Conservation (phyloP, 805 yeast genomes). For the Candida endomychidarum region DNA sequence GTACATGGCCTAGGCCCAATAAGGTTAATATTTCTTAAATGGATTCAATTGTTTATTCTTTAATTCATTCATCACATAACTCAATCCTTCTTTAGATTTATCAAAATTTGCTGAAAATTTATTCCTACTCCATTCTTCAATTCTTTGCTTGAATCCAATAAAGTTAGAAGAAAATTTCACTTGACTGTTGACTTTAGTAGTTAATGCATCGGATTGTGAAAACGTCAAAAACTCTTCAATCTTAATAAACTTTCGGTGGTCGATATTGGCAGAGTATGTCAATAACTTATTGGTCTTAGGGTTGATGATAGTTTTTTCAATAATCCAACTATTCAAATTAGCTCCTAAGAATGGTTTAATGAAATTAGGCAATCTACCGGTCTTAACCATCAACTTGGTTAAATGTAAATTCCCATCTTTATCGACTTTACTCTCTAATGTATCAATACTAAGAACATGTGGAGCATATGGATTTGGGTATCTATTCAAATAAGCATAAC, state of each 20-base stretch:
- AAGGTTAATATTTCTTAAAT: neutral
- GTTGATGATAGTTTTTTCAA: conserved; percentile 76
- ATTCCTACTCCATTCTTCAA: conserved; percentile 79
- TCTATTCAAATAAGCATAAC: conserved; percentile 66
- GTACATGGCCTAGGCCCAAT: neutral
- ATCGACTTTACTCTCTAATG: conserved; percentile 61
- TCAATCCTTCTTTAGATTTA: conserved; percentile 70
- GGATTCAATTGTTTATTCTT: conserved; percentile 19
- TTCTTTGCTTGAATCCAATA: conserved; percentile 63
- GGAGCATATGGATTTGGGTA: conserved; percentile 76
- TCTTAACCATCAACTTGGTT: conserved; percentile 72
- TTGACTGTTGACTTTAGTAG: conserved; percentile 52
- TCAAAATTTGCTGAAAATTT: conserved; percentile 66
- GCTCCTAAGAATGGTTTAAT: conserved; percentile 71
- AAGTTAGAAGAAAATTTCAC: conserved; percentile 76
- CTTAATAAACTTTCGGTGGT: conserved; percentile 73
- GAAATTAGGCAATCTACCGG: conserved; percentile 80
- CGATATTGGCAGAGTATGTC: conserved; percentile 79
- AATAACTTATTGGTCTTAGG: conserved; percentile 53
- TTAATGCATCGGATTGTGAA: conserved; percentile 27
- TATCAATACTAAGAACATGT: conserved; percentile 83
- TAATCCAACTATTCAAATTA: conserved; percentile 72
- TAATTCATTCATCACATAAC: conserved; percentile 70
- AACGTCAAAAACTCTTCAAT: conserved; percentile 77
- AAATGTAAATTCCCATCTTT: conserved; percentile 63